Percentiles rank a stretch among this genome's conserved stretches.
Conservation (phyloP, 495 filamentous ascomycete species). For the Friedmanniomyces simplex region DNA sequence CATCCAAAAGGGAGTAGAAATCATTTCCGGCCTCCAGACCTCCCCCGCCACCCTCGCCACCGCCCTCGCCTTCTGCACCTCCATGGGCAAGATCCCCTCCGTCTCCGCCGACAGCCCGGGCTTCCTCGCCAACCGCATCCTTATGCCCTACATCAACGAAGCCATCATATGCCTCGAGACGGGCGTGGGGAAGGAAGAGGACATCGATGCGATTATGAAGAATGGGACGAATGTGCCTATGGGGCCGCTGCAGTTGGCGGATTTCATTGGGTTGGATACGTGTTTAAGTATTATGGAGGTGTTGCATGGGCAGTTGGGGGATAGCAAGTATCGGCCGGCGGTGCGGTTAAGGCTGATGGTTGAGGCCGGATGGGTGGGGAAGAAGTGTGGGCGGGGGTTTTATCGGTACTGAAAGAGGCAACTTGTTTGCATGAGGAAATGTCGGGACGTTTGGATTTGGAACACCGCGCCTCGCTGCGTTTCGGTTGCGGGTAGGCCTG, state of each 20-base stretch:
- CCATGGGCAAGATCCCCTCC: slow-evolving; percentile 88
- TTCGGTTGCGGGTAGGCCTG: too few species aligned
- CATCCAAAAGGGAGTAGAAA: slow-evolving; percentile 93
- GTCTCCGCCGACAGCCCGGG: slow-evolving; percentile 81
- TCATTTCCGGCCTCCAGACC: slow-evolving; percentile 89
- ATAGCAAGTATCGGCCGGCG: slow-evolving; percentile 87
- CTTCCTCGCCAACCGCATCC: slow-evolving; percentile 90
- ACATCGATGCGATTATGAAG: slow-evolving; percentile 98
- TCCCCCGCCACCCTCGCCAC: slow-evolving; percentile 68
- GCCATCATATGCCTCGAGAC: slow-evolving; percentile 95
- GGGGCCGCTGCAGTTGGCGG: slow-evolving; percentile 86
- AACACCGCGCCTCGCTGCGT: too few species aligned
- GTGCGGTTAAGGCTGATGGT: slow-evolving; percentile 89
- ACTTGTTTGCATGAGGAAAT: too few species aligned
- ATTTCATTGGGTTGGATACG: slow-evolving; percentile 96
- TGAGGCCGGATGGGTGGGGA: slow-evolving; percentile 93
- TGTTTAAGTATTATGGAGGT: slow-evolving; percentile 97
- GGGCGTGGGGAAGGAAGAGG: slow-evolving; percentile 71
- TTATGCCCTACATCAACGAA: slow-evolving; percentile 99
- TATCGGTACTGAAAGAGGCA: slow-evolving; percentile 75
- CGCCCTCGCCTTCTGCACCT: slow-evolving; percentile 75
- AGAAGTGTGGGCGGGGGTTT: slow-evolving; percentile 95
- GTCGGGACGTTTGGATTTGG: too few species aligned
- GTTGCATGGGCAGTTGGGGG: slow-evolving; percentile 79
- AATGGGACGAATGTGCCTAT: slow-evolving; percentile 98